Percentiles rank a stretch among this genome's conserved stretches.
These are phyloP conservation scores for Piper betle DNA, from an alignment of 164 flowering plant genomes.

Conservation along the genomic window DNA sequence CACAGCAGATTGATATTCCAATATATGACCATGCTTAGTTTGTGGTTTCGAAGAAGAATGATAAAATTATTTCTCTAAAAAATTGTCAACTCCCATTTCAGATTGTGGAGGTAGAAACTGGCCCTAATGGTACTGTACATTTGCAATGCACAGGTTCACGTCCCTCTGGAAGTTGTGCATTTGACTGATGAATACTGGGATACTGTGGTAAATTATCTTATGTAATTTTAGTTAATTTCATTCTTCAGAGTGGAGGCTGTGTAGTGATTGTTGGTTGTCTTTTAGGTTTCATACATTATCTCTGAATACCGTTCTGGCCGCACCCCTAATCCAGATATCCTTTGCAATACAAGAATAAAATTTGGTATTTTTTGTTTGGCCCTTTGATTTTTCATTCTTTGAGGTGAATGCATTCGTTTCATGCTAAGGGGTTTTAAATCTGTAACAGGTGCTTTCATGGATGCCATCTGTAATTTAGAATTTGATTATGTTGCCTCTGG, in stretches of 20 bases:
- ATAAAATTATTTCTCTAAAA: neutral
- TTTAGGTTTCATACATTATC: conserved; percentile 84
- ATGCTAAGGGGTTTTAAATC: neutral
- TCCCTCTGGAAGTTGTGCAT: conserved; percentile 90
- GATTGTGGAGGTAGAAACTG: neutral
- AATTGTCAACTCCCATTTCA: neutral
- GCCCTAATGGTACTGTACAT: neutral
- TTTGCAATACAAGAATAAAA: conserved; percentile 95
- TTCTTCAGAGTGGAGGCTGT: neutral
- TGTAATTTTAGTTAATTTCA: neutral
- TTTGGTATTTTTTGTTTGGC: conserved; percentile 42
- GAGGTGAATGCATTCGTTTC: neutral
- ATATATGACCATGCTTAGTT: neutral
- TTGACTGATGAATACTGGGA: conserved; percentile 91
- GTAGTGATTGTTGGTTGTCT: neutral
- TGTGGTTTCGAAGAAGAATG: neutral
- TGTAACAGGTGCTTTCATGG: conserved; percentile 78
- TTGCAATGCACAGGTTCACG: conserved; percentile 41
- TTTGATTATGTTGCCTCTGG: conserved; percentile 93
- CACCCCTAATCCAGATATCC: conserved; percentile 95
- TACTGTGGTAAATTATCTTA: conserved; percentile 53
- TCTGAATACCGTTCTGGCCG: conserved; percentile 82
- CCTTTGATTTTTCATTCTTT: neutral
- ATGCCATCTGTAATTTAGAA: conserved; percentile 61
- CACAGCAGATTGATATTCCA: no score